Evolutionary conservation across 176 grass and related monocot genomes (phyloP).

Genomic region (Lolium perenne): DNA sequence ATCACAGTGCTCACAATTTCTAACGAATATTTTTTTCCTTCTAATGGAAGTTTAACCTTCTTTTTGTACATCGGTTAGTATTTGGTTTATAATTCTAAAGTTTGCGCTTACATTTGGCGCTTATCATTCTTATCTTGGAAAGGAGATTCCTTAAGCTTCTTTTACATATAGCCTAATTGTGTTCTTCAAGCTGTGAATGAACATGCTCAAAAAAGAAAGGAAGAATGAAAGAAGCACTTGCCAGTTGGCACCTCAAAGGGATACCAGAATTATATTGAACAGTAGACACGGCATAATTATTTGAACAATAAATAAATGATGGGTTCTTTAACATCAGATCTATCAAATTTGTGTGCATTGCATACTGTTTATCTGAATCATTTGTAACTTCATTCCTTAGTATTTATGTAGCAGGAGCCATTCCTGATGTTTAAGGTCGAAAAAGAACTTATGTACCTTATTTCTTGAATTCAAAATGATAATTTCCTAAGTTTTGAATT

Average conservation of each 20-base stretch:
- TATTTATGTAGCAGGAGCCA: not conserved
- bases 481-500: not conserved
- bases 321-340: conserved; percentile 1
- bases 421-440: not conserved
- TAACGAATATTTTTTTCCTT: conserved; percentile 25
- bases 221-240: not conserved
- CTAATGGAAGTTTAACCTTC: conserved; percentile 35
- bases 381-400: not conserved
- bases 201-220: not conserved
- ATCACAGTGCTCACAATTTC: conserved; percentile 29
- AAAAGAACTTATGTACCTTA: not conserved
- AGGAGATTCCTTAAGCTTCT: not conserved
- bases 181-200: not conserved
- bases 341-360: not conserved
- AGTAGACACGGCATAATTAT: not conserved
- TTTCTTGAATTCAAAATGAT: not conserved
- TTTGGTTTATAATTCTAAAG: conserved; percentile 25
- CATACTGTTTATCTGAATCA: not conserved
- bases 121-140: conserved; percentile 3
- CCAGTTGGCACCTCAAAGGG: not conserved
- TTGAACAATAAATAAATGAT: not conserved
- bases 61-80: conserved; percentile 24
- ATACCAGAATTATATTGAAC: not conserved
- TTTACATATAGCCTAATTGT: conserved; percentile 19
- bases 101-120: conserved; percentile 21